Evolutionary conservation across 192 early-diverging fungal species (phyloP).

Genomic region (Coemansia sp.): DNA sequence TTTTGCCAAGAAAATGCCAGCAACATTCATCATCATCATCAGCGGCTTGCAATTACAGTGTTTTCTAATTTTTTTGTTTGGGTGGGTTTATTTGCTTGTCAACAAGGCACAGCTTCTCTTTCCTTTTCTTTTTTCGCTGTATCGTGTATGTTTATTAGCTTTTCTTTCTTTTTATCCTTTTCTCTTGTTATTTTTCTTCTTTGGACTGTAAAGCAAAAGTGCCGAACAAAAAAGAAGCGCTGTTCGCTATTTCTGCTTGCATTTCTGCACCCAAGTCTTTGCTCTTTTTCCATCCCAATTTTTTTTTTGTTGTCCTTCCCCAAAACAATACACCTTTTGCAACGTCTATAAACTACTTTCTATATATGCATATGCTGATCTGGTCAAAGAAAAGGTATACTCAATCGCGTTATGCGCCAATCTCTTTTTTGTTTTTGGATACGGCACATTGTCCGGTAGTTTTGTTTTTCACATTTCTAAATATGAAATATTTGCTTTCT

Average conservation of each 20-base stretch:
- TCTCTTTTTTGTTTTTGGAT: neutral
- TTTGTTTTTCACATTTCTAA: no score
- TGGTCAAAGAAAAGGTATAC: slow-evolving; percentile 5
- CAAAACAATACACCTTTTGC: neutral
- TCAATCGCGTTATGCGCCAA: no score
- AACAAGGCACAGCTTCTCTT: neutral
- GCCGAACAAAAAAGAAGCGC: no score
- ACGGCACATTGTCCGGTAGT: no score
- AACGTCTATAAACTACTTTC: neutral
- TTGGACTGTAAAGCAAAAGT: neutral
- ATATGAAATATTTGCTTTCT: neutral
- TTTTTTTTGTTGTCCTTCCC: neutral
- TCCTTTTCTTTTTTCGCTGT: no score
- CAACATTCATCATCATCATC: no score
- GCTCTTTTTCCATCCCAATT: neutral
- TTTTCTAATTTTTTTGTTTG: neutral
- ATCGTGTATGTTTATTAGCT: no score
- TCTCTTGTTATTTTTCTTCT: neutral
- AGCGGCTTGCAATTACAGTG: no score
- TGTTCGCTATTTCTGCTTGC: no score
- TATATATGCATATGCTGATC: neutral
- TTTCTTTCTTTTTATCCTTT: neutral
- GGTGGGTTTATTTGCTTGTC: neutral
- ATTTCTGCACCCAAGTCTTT: neutral
- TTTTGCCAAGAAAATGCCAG: neutral